phyloP scores from a whole-genome alignment of 805 yeast species.

The Hanseniaspora occidentalis region DNA sequence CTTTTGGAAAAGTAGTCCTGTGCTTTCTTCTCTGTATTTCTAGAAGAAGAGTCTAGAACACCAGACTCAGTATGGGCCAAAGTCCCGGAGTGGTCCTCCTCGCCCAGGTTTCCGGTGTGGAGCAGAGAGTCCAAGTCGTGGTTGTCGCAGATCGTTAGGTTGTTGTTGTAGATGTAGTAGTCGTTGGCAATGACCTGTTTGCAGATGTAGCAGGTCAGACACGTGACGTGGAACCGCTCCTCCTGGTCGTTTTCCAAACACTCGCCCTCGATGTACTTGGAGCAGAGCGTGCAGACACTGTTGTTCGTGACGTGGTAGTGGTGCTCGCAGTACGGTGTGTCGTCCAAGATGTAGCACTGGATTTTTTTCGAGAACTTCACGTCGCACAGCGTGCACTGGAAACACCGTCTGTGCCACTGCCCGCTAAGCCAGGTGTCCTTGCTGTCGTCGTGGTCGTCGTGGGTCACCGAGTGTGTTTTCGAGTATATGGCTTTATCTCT shows the following conservation, averaged over 20 bases:
- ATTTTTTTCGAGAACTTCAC: constrained; percentile 43
- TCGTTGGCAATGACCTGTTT: constrained; percentile 35
- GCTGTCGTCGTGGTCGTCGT: no score
- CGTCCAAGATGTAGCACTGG: constrained; percentile 64
- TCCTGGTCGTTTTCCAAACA: constrained; percentile 68
- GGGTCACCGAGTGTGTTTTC: no score
- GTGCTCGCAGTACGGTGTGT: constrained; percentile 67
- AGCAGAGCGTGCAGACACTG: constrained; percentile 62
- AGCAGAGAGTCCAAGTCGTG: constrained; percentile 19
- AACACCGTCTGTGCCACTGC: constrained; percentile 94
- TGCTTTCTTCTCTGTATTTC: constrained; percentile 1
- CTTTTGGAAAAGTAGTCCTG: constrained; percentile 18
- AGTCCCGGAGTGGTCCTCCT: no score
- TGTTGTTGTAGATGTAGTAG: constrained; percentile 28
- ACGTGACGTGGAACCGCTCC: constrained; percentile 63
- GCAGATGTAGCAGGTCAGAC: constrained; percentile 63
- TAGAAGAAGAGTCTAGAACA: no score
- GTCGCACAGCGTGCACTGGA: constrained; percentile 57
- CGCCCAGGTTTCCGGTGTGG: constrained; percentile 8
- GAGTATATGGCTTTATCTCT: constrained; percentile 62
- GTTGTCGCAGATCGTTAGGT: constrained; percentile 18
- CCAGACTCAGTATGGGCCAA: no score
- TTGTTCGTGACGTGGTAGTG: constrained; percentile 69
- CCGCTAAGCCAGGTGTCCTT: constrained; percentile 46
- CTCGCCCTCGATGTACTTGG: constrained; percentile 73